phyloP scores from a whole-genome alignment of 2,329 filamentous ascomycete species.

The Beauveria sp. region DNA sequence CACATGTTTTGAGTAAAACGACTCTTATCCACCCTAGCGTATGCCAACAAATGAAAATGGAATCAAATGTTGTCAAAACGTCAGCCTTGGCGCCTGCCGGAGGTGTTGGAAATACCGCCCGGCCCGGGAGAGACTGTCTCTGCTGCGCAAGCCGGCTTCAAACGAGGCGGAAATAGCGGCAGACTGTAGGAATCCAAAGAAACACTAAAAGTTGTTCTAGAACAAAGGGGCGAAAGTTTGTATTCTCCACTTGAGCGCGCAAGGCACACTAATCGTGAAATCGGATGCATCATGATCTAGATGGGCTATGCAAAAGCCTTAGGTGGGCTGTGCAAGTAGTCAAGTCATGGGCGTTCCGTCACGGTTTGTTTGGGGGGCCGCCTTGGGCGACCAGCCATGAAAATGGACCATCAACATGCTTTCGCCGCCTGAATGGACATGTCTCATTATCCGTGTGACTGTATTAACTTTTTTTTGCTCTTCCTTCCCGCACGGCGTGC shows the following conservation, averaged over 20 bases:
- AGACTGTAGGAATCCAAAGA: neutral
- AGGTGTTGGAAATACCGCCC: neutral
- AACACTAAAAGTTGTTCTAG: neutral
- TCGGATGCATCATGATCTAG: too few relatives aligned
- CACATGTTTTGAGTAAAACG: neutral
- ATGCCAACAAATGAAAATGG: neutral
- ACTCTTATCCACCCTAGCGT: neutral
- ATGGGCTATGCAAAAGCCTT: too few relatives aligned
- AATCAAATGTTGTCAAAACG: neutral
- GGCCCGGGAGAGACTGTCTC: neutral
- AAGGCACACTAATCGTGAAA: neutral
- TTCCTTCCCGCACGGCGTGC: too few relatives aligned
- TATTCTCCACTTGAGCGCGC: neutral
- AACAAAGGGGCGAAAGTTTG: neutral
- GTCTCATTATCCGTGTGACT: neutral
- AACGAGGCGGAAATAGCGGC: neutral
- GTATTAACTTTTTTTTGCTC: too few relatives aligned
- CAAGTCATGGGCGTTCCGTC: too few relatives aligned
- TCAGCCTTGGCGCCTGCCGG: neutral
- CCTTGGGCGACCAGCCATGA: too few relatives aligned
- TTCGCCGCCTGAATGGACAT: too few relatives aligned
- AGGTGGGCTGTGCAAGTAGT: too few relatives aligned
- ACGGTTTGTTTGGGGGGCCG: too few relatives aligned
- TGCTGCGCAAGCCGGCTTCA: neutral
- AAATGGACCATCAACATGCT: neutral